Conservation (phyloP, 2,329 filamentous ascomycete species). For the Aspergillus glaucus region DNA sequence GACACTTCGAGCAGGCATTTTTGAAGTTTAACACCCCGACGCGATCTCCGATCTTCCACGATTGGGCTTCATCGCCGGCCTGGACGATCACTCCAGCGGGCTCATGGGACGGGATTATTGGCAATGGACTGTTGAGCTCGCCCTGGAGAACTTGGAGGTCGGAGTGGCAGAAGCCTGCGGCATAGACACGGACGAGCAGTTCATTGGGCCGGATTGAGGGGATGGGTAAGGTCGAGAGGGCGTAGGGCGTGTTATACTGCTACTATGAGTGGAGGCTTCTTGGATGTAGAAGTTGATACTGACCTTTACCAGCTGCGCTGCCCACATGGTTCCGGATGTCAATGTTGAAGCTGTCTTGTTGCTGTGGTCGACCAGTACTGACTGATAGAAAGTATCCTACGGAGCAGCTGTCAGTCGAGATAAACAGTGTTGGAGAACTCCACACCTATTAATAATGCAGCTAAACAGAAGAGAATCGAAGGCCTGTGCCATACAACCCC, state of each 20-base stretch:
- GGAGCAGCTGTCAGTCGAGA: too few species aligned
- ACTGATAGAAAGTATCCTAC: neutral
- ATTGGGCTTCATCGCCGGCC: neutral
- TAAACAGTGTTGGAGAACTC: neutral
- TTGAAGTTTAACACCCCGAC: constrained; percentile 9
- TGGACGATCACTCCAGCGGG: constrained; percentile 4
- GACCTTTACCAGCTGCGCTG: neutral
- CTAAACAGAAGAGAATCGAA: neutral
- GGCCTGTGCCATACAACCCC: neutral
- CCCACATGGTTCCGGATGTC: neutral
- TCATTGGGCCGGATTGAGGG: constrained; percentile 4
- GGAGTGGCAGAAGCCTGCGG: constrained; percentile 10
- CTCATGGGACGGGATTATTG: constrained; percentile 8
- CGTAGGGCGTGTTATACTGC: constrained; percentile 3
- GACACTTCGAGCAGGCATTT: constrained; percentile 4
- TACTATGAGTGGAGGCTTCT: neutral
- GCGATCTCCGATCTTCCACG: constrained; percentile 4
- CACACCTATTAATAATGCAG: neutral
- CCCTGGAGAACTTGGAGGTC: constrained; percentile 10
- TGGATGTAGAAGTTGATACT: too few species aligned
- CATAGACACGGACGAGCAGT: constrained; percentile 6
- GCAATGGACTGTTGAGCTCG: constrained; percentile 1
- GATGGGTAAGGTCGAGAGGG: neutral
- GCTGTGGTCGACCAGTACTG: neutral
- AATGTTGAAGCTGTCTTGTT: neutral